Evolutionary conservation across 192 early-diverging fungal genomes (phyloP).

Genomic region (Dimargaris cristalligena): DNA sequence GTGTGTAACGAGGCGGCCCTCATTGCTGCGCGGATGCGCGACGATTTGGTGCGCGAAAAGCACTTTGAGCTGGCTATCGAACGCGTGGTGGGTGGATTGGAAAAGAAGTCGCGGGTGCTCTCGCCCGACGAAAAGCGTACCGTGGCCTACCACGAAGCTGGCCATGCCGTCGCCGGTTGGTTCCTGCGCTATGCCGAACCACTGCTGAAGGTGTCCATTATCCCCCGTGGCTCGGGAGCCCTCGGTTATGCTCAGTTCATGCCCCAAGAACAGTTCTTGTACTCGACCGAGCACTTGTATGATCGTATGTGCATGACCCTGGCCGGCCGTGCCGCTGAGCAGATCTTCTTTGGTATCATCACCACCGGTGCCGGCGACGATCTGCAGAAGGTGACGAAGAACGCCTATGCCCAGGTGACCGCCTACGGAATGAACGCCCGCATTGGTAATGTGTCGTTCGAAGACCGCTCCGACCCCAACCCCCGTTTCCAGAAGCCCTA

Average conservation of each 20-base stretch:
- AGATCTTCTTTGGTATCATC: constrained; percentile 82
- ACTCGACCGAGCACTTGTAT: constrained; percentile 76
- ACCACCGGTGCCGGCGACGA: constrained; percentile 99
- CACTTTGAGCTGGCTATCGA: constrained; percentile 98
- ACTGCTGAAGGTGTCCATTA: constrained; percentile 93
- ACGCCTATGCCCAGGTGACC: constrained; percentile 91
- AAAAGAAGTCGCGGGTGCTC: constrained; percentile 91
- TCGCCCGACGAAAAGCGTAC: constrained; percentile 97
- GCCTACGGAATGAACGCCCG: constrained; percentile 87
- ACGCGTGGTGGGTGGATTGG: constrained; percentile 92
- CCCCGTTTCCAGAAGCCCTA: constrained; percentile 87
- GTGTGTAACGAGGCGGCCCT: constrained; percentile 98
- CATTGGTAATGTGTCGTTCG: constrained; percentile 76
- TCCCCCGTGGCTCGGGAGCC: constrained; percentile 86
- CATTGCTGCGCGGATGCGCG: constrained; percentile 79
- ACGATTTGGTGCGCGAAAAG: constrained; percentile 56
- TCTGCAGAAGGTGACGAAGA: constrained; percentile 89
- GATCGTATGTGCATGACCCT: constrained; percentile 88
- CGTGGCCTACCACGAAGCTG: constrained; percentile 98
- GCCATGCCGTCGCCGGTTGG: constrained; percentile 97
- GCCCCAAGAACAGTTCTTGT: constrained; percentile 92
- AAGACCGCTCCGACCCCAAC: constrained; percentile 44
- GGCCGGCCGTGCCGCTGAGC: constrained; percentile 71
- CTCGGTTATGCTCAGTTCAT: constrained; percentile 98
- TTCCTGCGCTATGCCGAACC: constrained; percentile 92